A percentile compares a stretch with the other conserved stretches of the same genome.
Evolutionary conservation across 1,284 basidiomycete species (phyloP).

Genomic region (Apiotrichum laibachii): DNA sequence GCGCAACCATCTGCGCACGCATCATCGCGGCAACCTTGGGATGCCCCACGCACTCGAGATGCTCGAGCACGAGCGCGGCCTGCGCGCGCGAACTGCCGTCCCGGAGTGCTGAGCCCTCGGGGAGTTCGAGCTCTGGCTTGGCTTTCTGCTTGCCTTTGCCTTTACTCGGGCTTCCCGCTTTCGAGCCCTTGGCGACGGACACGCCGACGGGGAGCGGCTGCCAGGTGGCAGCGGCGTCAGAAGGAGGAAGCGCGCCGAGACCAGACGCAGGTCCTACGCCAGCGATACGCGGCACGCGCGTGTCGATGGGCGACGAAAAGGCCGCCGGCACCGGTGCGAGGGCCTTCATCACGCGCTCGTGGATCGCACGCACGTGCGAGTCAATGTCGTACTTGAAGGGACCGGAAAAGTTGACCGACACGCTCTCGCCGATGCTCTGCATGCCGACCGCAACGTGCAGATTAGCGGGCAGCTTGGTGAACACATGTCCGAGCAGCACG

Average conservation of each 20-base stretch:
- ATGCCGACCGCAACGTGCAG: conserved; percentile 84
- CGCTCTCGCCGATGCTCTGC: conserved; percentile 59
- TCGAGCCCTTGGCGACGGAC: no score
- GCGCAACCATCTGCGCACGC: conserved; percentile 15
- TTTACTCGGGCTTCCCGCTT: no score
- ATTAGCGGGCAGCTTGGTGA: conserved; percentile 62
- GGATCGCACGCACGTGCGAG: conserved; percentile 58
- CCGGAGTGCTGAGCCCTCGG: conserved; percentile 11
- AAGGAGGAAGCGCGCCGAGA: no score
- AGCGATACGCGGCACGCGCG: conserved; percentile 6
- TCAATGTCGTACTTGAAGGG: conserved; percentile 86
- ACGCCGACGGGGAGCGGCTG: neutral
- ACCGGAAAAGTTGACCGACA: conserved; percentile 70
- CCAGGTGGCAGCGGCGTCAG: no score
- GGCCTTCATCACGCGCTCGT: conserved; percentile 18
- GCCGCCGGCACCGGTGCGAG: neutral
- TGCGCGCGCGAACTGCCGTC: conserved; percentile 48
- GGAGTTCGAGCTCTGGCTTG: conserved; percentile 4
- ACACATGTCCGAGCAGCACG: conserved; percentile 65
- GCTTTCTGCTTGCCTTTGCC: neutral
- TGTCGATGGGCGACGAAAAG: conserved; percentile 3
- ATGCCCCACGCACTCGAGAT: conserved; percentile 76
- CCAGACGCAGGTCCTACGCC: neutral
- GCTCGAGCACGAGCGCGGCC: conserved; percentile 70
- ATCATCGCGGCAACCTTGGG: conserved; percentile 54